A percentile compares a stretch with the other conserved stretches of the same genome.
These are phyloP conservation scores for Remersonia thermophila DNA, from an alignment of 2,329 filamentous ascomycete species.

Conservation along the genomic window DNA sequence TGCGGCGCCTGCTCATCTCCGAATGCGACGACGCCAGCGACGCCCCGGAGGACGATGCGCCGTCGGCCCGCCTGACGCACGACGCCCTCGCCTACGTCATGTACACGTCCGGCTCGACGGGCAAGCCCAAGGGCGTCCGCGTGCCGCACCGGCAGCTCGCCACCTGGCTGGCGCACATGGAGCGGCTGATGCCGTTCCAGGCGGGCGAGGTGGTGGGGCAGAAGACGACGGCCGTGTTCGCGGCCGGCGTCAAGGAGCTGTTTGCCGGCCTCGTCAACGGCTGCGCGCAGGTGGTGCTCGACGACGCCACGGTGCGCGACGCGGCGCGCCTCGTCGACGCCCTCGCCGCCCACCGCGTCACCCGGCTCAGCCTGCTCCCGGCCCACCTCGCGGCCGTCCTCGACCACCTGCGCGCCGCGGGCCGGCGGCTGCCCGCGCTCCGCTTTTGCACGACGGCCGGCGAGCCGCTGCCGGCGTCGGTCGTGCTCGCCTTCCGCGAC, in stretches of 20 bases:
- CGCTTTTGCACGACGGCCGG: constrained; percentile 1
- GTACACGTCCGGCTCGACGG: no score
- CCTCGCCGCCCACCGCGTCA: constrained; percentile 1
- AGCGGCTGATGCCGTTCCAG: constrained; percentile 1
- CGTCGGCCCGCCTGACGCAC: no score
- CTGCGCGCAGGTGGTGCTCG: constrained; percentile 1
- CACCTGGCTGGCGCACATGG: constrained; percentile 3
- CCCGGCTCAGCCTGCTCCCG: constrained; percentile 3
- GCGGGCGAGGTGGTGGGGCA: constrained; percentile 3
- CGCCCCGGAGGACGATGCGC: no score
- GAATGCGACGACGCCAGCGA: no score
- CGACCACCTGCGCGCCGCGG: neutral
- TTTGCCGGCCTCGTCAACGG: constrained; percentile 2
- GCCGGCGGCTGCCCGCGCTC: neutral
- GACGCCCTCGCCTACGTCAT: neutral
- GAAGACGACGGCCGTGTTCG: constrained; percentile 5
- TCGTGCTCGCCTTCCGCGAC: constrained; percentile 1
- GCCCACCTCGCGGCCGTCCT: constrained; percentile 2
- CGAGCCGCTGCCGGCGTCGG: constrained; percentile 1
- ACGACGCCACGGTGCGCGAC: constrained; percentile 2
- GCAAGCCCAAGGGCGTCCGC: no score
- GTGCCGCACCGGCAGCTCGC: constrained; percentile 5
- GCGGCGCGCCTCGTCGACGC: constrained; percentile 1
- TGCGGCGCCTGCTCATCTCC: no score
- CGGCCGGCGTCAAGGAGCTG: constrained; percentile 4